A percentile compares a stretch with the other conserved stretches of the same genome.
Evolutionary conservation across 2,329 filamentous ascomycete species (phyloP).

Genomic region (Xylaria sp.): DNA sequence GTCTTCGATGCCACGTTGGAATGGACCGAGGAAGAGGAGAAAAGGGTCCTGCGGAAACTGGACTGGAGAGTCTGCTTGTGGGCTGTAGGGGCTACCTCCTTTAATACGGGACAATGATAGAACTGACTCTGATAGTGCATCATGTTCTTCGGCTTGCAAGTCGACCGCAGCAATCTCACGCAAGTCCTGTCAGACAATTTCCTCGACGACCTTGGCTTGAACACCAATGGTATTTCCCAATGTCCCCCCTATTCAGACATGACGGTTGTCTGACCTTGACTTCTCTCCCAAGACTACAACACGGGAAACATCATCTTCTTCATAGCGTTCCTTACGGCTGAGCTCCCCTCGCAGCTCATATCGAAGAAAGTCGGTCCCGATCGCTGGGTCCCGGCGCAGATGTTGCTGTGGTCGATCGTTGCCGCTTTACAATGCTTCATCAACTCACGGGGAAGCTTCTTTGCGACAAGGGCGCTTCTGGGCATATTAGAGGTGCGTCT

Average conservation of each 20-base stretch:
- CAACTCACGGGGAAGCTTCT: conserved; percentile 24
- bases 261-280: conserved; percentile 3
- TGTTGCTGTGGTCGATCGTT: conserved; percentile 31
- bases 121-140: conserved; percentile 36
- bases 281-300: conserved; percentile 40
- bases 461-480: conserved; percentile 25
- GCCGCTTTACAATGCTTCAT: conserved; percentile 28
- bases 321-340: conserved; percentile 49
- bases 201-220: conserved; percentile 46
- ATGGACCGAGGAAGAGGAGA: conserved; percentile 51
- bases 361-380: conserved; percentile 44
- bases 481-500: conserved; percentile 27
- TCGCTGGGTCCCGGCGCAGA: conserved; percentile 32
- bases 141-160: conserved; percentile 58
- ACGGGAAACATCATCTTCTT: conserved; percentile 51
- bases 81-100: conserved; percentile 29
- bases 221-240: conserved; percentile 39
- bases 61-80: conserved; percentile 38
- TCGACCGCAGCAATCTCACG: conserved; percentile 54
- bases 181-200: conserved; percentile 59
- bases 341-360: conserved; percentile 57
- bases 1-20: conserved; percentile 48
- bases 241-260: conserved; percentile 11
- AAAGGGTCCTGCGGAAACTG: conserved; percentile 44
- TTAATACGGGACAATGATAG: neutral